Conservation (phyloP, 768 basidiomycete genomes). For the Pleurotus platypus region DNA sequence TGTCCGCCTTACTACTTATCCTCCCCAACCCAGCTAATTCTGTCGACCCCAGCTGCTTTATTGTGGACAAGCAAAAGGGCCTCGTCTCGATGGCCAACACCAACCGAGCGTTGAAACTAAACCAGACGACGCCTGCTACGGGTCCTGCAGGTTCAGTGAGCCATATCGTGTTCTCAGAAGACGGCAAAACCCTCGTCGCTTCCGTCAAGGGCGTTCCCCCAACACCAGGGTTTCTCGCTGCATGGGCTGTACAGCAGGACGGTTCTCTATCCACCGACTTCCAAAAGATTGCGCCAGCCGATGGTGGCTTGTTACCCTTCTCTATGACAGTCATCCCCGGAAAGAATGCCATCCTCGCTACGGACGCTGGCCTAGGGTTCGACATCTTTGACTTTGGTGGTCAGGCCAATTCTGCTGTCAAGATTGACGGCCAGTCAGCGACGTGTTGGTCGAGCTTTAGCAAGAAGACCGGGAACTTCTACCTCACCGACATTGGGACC, state of each 20-base stretch:
- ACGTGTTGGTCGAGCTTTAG: conserved; percentile 43
- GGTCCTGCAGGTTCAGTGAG: conserved; percentile 42
- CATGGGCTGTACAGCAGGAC: conserved; percentile 41
- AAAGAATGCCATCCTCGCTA: conserved; percentile 35
- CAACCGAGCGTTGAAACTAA: conserved; percentile 37
- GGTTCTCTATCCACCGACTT: conserved; percentile 42
- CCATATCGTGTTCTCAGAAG: conserved; percentile 45
- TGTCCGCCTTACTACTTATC: neutral
- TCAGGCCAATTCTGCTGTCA: conserved; percentile 24
- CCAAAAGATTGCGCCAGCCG: conserved; percentile 28
- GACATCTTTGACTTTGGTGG: conserved; percentile 31
- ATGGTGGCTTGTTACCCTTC: conserved; percentile 46
- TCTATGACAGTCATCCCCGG: conserved; percentile 40
- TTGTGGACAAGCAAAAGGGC: conserved; percentile 36
- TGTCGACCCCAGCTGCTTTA: conserved; percentile 34
- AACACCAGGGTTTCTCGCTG: conserved; percentile 45
- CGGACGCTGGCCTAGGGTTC: conserved; percentile 36
- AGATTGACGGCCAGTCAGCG: conserved; percentile 35
- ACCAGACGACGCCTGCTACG: conserved; percentile 48
- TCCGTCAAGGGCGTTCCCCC: conserved; percentile 48
- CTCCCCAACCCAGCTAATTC: neutral
- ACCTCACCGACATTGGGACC: conserved; percentile 39
- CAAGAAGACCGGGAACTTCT: conserved; percentile 39
- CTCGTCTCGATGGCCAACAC: conserved; percentile 36
- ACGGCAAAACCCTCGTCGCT: conserved; percentile 39